These are phyloP conservation scores for Coprinopsis marcescibilis DNA, from an alignment of 768 basidiomycete genomes.

Conservation along the genomic window DNA sequence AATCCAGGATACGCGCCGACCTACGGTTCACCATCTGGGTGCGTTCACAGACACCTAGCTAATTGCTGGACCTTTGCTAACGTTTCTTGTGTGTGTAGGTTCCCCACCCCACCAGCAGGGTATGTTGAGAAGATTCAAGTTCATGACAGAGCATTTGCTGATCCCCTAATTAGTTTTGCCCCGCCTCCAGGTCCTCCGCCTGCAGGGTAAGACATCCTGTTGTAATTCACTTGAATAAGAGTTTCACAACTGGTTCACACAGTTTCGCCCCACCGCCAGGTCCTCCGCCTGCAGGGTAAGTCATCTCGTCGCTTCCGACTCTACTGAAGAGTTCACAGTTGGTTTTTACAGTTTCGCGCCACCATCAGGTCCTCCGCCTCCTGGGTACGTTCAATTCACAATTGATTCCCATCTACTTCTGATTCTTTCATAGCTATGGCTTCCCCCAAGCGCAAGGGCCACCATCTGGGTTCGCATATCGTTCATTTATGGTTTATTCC, in stretches of 20 bases:
- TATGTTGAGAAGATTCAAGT: not conserved
- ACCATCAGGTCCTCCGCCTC: conserved; percentile 16
- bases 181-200: not conserved
- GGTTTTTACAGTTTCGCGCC: conserved; percentile 5
- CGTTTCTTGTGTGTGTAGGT: not conserved
- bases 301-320: not conserved
- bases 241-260: not conserved
- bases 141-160: not conserved
- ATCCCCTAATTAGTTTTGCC: not conserved
- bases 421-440: not conserved
- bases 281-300: not conserved
- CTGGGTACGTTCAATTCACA: conserved; percentile 12
- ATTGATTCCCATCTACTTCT: not conserved
- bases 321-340: too few relatives aligned
- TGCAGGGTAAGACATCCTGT: not conserved
- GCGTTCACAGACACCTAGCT: conserved; percentile 10
- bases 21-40: conserved; percentile 24
- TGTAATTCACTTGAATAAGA: not conserved
- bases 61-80: too few relatives aligned
- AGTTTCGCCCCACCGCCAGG: not conserved
- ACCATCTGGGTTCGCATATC: not conserved
- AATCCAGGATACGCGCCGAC: conserved; percentile 38
- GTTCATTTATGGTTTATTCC: not conserved
- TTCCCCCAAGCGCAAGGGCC: not conserved
- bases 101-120: conserved; percentile 6